These are phyloP conservation scores for Anthoceros angustus DNA, from an alignment of 225 moss, liverwort and hornwort species.

Conservation along the genomic window DNA sequence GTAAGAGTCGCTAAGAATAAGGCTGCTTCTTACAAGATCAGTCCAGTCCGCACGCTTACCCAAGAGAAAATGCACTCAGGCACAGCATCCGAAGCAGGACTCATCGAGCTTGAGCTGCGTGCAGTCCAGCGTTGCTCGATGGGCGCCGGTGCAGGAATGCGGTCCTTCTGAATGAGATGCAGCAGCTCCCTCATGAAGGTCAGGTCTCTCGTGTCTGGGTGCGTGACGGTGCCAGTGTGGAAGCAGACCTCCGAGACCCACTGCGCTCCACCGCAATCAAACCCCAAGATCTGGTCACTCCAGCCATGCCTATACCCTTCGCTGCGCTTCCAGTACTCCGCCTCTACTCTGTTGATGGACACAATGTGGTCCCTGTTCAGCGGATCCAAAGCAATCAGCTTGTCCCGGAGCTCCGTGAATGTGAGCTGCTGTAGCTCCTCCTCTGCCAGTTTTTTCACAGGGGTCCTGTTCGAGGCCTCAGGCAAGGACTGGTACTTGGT, in stretches of 20 bases:
- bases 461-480: slow-evolving; percentile 33
- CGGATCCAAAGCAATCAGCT: slow-evolving; percentile 73
- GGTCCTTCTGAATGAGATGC: slow-evolving; percentile 47
- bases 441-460: slow-evolving; percentile 37
- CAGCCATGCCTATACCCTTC: slow-evolving; percentile 76
- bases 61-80: slow-evolving; percentile 53
- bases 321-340: slow-evolving; percentile 71
- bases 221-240: slow-evolving; percentile 51
- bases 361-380: slow-evolving; percentile 33
- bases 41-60: slow-evolving; percentile 25
- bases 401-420: slow-evolving; percentile 79
- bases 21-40: not conserved
- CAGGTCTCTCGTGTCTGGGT: slow-evolving; percentile 64
- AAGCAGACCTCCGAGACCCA: slow-evolving; percentile 94
- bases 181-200: slow-evolving; percentile 59
- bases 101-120: slow-evolving; percentile 64
- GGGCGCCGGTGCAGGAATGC: slow-evolving; percentile 74
- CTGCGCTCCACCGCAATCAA: slow-evolving; percentile 96
- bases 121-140: slow-evolving; percentile 96
- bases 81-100: slow-evolving; percentile 48
- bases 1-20: not conserved
- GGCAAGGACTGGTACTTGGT: slow-evolving; percentile 37
- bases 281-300: slow-evolving; percentile 90
- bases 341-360: slow-evolving; percentile 70
- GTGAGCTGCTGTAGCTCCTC: slow-evolving; percentile 59